Base-by-base conservation (phyloP, 768 basidiomycete species). In the Artomyces pyxidatus region DNA sequence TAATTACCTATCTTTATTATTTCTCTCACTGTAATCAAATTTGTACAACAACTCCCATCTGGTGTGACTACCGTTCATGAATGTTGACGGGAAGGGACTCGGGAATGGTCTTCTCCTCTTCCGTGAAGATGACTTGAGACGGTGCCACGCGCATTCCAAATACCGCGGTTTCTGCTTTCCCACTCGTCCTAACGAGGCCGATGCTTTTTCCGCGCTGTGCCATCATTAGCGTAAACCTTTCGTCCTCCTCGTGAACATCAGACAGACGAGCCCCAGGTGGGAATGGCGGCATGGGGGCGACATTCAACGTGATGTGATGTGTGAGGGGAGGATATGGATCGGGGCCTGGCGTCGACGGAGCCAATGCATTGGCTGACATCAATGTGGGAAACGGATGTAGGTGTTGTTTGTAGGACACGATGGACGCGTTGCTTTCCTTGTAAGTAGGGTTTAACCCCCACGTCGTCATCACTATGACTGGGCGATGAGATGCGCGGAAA, bases 391-490 rank as follows among this genome's bases (percentile, higher is more conserved):
- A 48, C 29, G 44, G 63, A 57, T 9, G 74, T 40, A 81, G 72
- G 59, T 80, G 78, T 53, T 80, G 82, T 45, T 63, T 72, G 62
- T 74, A 80, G 45, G 67, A 59, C 27, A 61, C 58, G 26, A 28
- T 42, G 21, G 47, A 43, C n/a, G 51, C 52, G 50, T 50, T 57
- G 37, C 45, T 51, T 26, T 29, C 48, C 46, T 12, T 58, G 40
- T 17, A 61, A 49, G 37, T 37, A 25, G 62, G 62, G 39, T 63
- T 61, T 29, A 83, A 66, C 28, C 69, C 81, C 83, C 83, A 84
- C 58, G 80, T 84, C 6, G 83, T 80, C 37, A 87, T 53, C 45
- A 81, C 56, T 22, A 70, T 71, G 38, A 83, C 59, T 3, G 81
- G 71, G 2, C 68, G 62, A 57, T 82, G 74, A 4, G 72, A 72